phyloP scores from a whole-genome alignment of 1,139 yeast genomes.

The Tardiomyces blankii region DNA sequence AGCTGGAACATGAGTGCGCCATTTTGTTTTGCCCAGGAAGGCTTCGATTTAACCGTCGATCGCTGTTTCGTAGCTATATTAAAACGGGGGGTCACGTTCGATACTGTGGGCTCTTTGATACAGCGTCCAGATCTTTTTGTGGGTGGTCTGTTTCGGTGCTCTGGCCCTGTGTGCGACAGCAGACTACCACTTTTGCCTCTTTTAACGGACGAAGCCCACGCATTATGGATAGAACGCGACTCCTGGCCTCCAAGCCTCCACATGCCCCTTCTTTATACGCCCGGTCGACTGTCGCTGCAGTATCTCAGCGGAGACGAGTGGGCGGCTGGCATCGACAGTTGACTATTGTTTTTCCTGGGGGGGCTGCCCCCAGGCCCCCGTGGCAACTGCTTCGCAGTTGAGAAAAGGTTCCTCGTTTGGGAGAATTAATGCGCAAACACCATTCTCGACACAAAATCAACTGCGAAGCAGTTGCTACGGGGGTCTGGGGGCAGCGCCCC shows the following conservation, averaged over 20 bases:
- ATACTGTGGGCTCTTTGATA: constrained; percentile 4
- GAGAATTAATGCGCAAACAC: too few species aligned
- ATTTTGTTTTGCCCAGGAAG: background rate
- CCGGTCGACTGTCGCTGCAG: constrained; percentile 14
- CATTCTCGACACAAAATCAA: too few species aligned
- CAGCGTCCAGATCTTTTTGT: constrained; percentile 14
- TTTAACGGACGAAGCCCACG: constrained; percentile 17
- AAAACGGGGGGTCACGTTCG: constrained; percentile 1
- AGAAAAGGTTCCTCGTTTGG: too few species aligned
- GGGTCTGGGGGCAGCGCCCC: too few species aligned
- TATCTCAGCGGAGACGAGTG: constrained; percentile 15
- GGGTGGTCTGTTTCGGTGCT: constrained; percentile 18
- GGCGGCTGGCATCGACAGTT: constrained; percentile 15
- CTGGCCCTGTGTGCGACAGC: constrained; percentile 6
- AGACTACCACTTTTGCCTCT: constrained; percentile 16
- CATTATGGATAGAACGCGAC: constrained; percentile 11
- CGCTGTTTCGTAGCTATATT: too few species aligned
- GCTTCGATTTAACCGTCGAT: too few species aligned
- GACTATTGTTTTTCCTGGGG: too few species aligned
- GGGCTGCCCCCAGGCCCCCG: too few species aligned
- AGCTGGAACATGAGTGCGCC: background rate
- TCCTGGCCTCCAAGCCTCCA: constrained; percentile 5
- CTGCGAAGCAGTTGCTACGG: too few species aligned
- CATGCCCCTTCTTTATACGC: constrained; percentile 18
- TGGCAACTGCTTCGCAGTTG: too few species aligned